These are phyloP conservation scores for Boletus subparvulus DNA, from an alignment of 768 basidiomycete species.

Conservation along the genomic window DNA sequence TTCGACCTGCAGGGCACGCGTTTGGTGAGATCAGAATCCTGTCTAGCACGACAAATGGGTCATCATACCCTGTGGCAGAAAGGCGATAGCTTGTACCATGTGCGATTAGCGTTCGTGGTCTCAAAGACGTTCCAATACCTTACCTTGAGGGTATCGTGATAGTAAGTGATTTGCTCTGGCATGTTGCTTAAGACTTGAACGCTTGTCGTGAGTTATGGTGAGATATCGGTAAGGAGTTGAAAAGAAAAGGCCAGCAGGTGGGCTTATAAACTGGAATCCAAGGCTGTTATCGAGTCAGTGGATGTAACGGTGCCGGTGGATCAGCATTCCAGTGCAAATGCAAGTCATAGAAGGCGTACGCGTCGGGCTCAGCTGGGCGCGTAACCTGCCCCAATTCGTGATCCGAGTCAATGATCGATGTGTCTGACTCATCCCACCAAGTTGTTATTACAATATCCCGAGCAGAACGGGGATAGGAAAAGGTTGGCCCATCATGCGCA, in stretches of 20 bases:
- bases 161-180: constrained; percentile 39
- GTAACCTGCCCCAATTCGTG: too few relatives aligned
- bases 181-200: neutral
- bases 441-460: too few relatives aligned
- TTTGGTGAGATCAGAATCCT: neutral
- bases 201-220: neutral
- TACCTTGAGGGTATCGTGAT: constrained; percentile 41
- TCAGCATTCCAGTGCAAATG: neutral
- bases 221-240: neutral
- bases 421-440: too few relatives aligned
- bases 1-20: constrained; percentile 42
- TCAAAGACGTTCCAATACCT: neutral
- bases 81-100: constrained; percentile 45
- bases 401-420: too few relatives aligned
- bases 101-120: neutral
- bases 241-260: neutral
- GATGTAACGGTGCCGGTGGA: too few relatives aligned
- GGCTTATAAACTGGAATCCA: neutral
- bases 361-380: too few relatives aligned
- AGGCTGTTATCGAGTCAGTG: neutral
- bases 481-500: too few relatives aligned
- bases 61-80: constrained; percentile 50
- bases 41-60: neutral
- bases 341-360: too few relatives aligned
- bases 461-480: too few relatives aligned